These are phyloP conservation scores for Penicillium freii DNA, from an alignment of 2,329 filamentous ascomycete genomes.

Conservation along the genomic window DNA sequence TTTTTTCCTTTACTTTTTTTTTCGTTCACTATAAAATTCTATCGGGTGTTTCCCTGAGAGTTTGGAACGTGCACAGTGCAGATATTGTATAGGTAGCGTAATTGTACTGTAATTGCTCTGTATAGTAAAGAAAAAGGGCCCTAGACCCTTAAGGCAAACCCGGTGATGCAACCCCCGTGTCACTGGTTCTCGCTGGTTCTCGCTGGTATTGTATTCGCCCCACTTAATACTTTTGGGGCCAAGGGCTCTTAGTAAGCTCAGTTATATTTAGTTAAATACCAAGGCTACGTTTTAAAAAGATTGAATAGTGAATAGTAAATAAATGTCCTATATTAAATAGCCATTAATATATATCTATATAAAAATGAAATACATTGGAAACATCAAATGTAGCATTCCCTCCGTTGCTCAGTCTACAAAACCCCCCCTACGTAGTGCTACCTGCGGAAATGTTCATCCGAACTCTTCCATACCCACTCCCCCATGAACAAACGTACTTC, in stretches of 20 bases:
- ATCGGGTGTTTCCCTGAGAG: background rate
- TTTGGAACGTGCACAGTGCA: background rate
- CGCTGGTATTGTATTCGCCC: background rate
- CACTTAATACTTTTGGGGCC: background rate
- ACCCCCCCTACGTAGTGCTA: background rate
- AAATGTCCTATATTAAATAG: background rate
- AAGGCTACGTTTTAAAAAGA: background rate
- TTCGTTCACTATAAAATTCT: background rate
- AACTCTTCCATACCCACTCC: background rate
- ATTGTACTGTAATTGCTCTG: background rate
- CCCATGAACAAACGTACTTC: background rate
- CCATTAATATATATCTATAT: background rate
- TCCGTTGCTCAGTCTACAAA: constrained; percentile 7
- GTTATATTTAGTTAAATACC: background rate
- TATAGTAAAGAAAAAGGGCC: background rate
- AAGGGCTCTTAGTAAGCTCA: background rate
- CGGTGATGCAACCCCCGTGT: constrained; percentile 27
- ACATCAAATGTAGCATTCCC: background rate
- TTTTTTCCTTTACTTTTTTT: background rate
- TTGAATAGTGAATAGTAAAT: background rate
- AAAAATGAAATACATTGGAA: background rate
- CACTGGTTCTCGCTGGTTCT: constrained; percentile 9
- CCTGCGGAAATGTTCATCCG: background rate
- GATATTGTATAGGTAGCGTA: background rate
- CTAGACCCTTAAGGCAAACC: constrained; percentile 7